These are phyloP conservation scores for Prunus salicina DNA, from an alignment of 306 rosid species.

Conservation along the genomic window DNA sequence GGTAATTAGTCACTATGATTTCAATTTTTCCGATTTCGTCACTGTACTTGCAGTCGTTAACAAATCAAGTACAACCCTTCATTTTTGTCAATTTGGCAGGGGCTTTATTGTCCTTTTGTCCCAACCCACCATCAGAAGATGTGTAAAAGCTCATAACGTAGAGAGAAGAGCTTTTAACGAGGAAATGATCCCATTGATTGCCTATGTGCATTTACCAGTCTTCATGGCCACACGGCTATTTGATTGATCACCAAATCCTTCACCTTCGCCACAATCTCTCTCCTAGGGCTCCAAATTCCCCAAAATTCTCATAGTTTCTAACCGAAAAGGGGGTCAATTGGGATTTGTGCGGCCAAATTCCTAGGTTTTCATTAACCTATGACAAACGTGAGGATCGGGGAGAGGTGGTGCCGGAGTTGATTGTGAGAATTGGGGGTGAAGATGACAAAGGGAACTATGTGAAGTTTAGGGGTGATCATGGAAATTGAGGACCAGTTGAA, in stretches of 20 bases:
- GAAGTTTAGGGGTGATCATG: no score
- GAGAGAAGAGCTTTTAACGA: no score
- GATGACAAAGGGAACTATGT: background rate
- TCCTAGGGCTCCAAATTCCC: slow-evolving; percentile 4
- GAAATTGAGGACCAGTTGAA: no score
- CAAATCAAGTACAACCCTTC: no score
- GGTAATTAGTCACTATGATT: no score
- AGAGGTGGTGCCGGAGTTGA: slow-evolving; percentile 55
- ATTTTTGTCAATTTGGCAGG: no score
- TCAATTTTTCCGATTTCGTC: no score
- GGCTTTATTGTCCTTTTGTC: no score
- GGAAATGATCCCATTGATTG: no score
- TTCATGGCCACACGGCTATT: background rate
- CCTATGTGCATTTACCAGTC: slow-evolving; percentile 1
- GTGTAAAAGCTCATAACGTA: no score
- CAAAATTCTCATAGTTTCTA: background rate
- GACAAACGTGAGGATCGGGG: slow-evolving; percentile 34
- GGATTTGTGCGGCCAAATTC: slow-evolving; percentile 16
- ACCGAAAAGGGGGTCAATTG: slow-evolving; percentile 15
- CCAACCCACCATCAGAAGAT: no score
- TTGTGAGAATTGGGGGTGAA: slow-evolving; percentile 38
- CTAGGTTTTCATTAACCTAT: slow-evolving; percentile 52
- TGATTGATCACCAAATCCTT: background rate
- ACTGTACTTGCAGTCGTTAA: no score
- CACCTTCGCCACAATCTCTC: slow-evolving; percentile 3